A percentile compares a stretch with the other conserved stretches of the same genome.
phyloP scores from a whole-genome alignment of 1,284 basidiomycete genomes.

The Serendipita sp. region DNA sequence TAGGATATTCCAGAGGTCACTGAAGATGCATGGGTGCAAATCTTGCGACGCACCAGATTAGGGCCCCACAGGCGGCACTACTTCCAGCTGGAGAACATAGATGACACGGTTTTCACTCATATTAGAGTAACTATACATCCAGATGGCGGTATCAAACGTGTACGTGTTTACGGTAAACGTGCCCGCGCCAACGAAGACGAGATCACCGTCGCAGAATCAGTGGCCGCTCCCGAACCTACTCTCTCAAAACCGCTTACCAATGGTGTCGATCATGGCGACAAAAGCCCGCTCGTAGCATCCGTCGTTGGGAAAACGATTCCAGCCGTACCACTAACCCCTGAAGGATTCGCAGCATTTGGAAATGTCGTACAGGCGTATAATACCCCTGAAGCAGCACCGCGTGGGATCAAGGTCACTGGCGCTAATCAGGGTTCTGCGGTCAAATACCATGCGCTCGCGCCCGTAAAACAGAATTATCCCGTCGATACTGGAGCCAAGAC shows the following conservation, averaged over 20 bases:
- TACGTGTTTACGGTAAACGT: conserved; percentile 67
- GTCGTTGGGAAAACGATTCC: conserved; percentile 30
- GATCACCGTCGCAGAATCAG: background rate
- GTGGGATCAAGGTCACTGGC: conserved; percentile 51
- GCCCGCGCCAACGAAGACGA: conserved; percentile 15
- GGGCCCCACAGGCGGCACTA: conserved; percentile 85
- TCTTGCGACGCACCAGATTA: conserved; percentile 67
- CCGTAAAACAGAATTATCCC: conserved; percentile 52
- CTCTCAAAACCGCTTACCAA: background rate
- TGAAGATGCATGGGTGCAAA: conserved; percentile 49
- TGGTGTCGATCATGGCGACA: conserved; percentile 12
- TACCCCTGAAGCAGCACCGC: conserved; percentile 49
- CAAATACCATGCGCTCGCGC: conserved; percentile 80
- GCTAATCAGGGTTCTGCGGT: conserved; percentile 80
- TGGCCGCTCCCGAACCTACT: background rate
- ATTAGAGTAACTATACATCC: conserved; percentile 83
- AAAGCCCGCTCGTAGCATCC: conserved; percentile 12
- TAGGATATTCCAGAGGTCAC: conserved; percentile 22
- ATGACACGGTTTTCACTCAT: conserved; percentile 57
- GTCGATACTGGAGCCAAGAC: conserved; percentile 36
- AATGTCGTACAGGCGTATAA: conserved; percentile 74
- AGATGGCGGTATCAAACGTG: conserved; percentile 89
- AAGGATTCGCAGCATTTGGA: conserved; percentile 72
- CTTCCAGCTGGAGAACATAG: conserved; percentile 61
- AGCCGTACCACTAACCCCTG: conserved; percentile 65